Evolutionary conservation across 73 alveolate species (phyloP).

Genomic region (Paramecium tetraurelia): DNA sequence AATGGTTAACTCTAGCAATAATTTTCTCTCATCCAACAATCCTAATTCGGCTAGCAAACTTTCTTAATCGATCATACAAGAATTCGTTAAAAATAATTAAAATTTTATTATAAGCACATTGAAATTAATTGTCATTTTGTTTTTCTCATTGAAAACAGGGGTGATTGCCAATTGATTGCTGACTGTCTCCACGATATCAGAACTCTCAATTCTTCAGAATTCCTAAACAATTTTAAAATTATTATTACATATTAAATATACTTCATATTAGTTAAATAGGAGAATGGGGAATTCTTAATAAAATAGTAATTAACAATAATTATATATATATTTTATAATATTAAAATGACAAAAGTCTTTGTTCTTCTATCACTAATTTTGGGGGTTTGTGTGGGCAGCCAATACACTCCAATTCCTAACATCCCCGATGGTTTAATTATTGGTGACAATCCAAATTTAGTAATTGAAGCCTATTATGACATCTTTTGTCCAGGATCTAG

Average conservation of each 20-base stretch:
- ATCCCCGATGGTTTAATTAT: not conserved
- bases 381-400: not conserved
- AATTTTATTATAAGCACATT: not conserved
- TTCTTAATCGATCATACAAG: slow-evolving; percentile 29
- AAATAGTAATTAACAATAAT: not conserved
- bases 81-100: slow-evolving; percentile 32
- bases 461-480: slow-evolving; percentile 57
- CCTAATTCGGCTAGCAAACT: not conserved
- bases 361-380: not conserved
- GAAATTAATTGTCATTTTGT: not conserved
- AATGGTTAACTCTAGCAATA: not conserved
- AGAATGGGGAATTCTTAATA: not conserved
- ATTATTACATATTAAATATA: not conserved
- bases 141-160: not conserved
- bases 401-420: not conserved
- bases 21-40: not conserved
- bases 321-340: not conserved
- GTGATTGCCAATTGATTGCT: no score
- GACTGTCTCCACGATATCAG: not conserved
- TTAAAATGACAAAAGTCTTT: not conserved
- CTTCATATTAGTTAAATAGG: not conserved
- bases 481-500: slow-evolving; percentile 56
- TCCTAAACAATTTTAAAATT: no score
- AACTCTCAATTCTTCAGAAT: not conserved
- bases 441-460: not conserved